phyloP scores from a whole-genome alignment of 352 stramenopile species.

The Blastocystis sp. region DNA sequence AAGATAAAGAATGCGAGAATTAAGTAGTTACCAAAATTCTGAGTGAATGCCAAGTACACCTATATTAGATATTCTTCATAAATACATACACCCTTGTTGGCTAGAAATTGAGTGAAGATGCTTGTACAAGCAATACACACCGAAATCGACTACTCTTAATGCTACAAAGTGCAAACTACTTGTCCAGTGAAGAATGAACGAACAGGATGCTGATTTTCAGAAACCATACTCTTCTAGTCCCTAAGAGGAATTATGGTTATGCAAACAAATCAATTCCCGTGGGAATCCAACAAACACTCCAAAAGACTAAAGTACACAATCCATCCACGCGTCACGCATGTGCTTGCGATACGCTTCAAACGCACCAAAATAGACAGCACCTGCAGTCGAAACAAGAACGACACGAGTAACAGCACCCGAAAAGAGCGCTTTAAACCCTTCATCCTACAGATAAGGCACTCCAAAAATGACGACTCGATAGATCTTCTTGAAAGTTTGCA shows the following conservation, averaged over 20 bases:
- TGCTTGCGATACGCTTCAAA: constrained; percentile 60
- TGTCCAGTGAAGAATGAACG: constrained; percentile 27
- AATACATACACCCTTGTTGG: neutral
- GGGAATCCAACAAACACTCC: neutral
- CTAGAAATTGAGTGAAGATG: constrained; percentile 38
- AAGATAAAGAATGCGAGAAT: constrained; percentile 25
- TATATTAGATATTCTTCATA: neutral
- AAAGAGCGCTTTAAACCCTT: constrained; percentile 60
- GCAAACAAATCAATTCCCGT: neutral
- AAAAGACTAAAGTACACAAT: constrained; percentile 4
- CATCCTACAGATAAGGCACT: neutral
- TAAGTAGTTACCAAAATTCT: constrained; percentile 43
- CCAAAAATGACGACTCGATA: neutral
- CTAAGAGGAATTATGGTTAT: too few species aligned
- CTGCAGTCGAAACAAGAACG: constrained; percentile 21
- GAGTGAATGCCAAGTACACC: constrained; percentile 41
- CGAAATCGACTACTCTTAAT: constrained; percentile 18
- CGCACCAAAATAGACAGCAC: constrained; percentile 59
- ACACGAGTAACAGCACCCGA: constrained; percentile 64
- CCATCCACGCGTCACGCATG: constrained; percentile 20
- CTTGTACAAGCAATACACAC: constrained; percentile 34
- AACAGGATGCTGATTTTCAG: neutral
- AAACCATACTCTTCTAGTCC: neutral
- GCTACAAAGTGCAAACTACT: neutral
- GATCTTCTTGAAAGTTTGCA: constrained; percentile 40